These are phyloP conservation scores for Arthrobotrys conoides DNA, from an alignment of 2,329 filamentous ascomycete species.

Conservation along the genomic window DNA sequence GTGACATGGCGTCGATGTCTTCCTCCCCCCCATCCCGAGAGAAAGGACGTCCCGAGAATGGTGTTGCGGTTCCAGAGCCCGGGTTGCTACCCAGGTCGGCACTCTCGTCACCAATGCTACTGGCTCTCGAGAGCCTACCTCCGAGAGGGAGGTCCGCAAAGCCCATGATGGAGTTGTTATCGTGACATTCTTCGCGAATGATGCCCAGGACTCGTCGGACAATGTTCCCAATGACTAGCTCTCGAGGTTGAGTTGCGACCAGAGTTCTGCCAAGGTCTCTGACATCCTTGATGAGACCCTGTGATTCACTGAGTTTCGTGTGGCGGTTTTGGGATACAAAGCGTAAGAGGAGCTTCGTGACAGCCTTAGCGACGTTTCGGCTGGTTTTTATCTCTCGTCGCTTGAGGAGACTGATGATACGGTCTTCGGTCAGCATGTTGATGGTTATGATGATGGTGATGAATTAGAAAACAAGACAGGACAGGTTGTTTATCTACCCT, in stretches of 20 bases:
- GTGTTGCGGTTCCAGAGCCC: constrained; percentile 44
- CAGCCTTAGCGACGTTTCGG: constrained; percentile 89
- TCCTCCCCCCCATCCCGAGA: constrained; percentile 48
- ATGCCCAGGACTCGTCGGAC: constrained; percentile 89
- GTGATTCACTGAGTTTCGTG: constrained; percentile 80
- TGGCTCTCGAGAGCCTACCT: constrained; percentile 50
- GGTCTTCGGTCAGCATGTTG: constrained; percentile 49
- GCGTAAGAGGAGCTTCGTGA: constrained; percentile 86
- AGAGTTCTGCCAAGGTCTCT: constrained; percentile 83
- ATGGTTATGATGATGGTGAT: no score
- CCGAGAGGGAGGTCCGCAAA: constrained; percentile 42
- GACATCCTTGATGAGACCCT: constrained; percentile 83
- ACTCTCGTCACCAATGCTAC: constrained; percentile 53
- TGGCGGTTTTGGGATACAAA: constrained; percentile 80
- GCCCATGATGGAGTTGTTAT: constrained; percentile 71
- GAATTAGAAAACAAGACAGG: not conserved
- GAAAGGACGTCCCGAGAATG: constrained; percentile 48
- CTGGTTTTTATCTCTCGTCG: constrained; percentile 89
- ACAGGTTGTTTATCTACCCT: constrained; percentile 16
- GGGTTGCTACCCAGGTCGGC: constrained; percentile 33
- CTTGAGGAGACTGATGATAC: constrained; percentile 79
- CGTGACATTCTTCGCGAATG: constrained; percentile 90
- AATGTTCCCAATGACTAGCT: constrained; percentile 94
- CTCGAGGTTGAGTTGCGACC: constrained; percentile 85
- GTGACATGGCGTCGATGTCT: constrained; percentile 49